Evolutionary conservation across 345 rosid genomes (phyloP), one percentile per base, ranked within the genome.

Genomic region (Salix udensis): DNA sequence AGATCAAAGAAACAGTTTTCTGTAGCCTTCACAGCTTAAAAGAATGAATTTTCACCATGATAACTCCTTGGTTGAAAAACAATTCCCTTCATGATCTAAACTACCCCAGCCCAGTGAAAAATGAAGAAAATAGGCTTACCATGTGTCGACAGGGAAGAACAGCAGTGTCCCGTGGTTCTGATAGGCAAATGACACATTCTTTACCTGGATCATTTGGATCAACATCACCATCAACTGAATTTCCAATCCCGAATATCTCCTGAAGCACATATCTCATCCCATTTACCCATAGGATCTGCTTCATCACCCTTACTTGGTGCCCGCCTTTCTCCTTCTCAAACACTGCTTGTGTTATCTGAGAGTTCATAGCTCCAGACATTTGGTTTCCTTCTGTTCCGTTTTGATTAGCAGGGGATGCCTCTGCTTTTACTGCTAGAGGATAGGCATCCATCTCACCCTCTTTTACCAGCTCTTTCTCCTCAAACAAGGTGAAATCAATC

Each of bases 141-240:
- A 96, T 91, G 84, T 96, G 99, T 61, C 99, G 87, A 85, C 99
- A 96, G 16, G 98, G 99, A 85, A 96, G 97, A 78, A 96, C 97
- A 23, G 97, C 86, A 0, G 97, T 96, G 82, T 94, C 96, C 39
- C 92, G 88, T 62, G 96, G 96, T 78, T 96, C 99, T 13, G 99
- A 92, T 73, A 96, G 81, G 90, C 99, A 96, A 73, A 94, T 96
- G 66, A 92, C 97, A 1, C 99, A 96, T 84, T 96, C 99, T 79
- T 96, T 96, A 26, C 97, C 97, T 0, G 89, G 86, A 65, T 96
- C 98, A 81, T 88, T 92, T 65, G 91, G 92, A 77, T 94, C 98
- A 4, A 83, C 86, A 52, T 88, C 93, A 1, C 89, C 89, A 24
- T 93, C 97, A 44, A 92, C 93, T 1, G 97, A 87, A 80, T 94